Evolutionary conservation across 257 asterid species (phyloP).

Genomic region (Osmanthus fragrans): DNA sequence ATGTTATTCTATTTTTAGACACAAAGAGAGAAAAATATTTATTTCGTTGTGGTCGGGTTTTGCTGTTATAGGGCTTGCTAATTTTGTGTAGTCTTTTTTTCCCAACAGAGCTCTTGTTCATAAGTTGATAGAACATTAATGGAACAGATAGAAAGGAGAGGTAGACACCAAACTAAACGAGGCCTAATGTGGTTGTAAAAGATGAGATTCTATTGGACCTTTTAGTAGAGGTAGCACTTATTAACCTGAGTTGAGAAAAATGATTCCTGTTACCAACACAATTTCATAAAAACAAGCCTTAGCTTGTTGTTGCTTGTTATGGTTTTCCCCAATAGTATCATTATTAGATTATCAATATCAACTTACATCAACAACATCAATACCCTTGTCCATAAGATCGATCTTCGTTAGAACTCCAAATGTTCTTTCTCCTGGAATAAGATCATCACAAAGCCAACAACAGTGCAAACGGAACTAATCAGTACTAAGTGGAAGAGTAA

Average conservation of each 20-base stretch:
- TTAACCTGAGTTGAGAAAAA: not conserved
- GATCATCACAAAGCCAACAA: not conserved
- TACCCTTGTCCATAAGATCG: conserved; percentile 97
- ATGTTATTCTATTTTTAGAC: too few species aligned
- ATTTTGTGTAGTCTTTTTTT: too few species aligned
- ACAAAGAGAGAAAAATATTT: too few species aligned
- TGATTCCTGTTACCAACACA: not conserved
- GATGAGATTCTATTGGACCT: not conserved
- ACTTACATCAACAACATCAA: conserved; percentile 91
- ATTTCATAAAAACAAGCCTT: not conserved
- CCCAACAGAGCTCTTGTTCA: not conserved
- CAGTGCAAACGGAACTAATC: conserved; percentile 3
- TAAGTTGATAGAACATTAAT: not conserved
- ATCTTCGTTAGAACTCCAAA: conserved; percentile 87
- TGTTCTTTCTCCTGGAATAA: conserved; percentile 80
- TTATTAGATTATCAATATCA: conserved; percentile 14
- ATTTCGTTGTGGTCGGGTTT: too few species aligned
- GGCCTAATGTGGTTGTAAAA: not conserved
- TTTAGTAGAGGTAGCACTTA: not conserved
- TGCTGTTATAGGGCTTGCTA: too few species aligned
- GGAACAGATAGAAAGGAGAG: not conserved
- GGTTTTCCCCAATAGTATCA: not conserved
- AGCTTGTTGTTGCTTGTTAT: not conserved
- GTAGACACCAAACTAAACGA: not conserved
- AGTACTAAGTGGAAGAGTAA: not conserved